A percentile compares a stretch with the other conserved stretches of the same genome.
Evolutionary conservation across 306 rosid species (phyloP).

Genomic region (Fagus crenata): DNA sequence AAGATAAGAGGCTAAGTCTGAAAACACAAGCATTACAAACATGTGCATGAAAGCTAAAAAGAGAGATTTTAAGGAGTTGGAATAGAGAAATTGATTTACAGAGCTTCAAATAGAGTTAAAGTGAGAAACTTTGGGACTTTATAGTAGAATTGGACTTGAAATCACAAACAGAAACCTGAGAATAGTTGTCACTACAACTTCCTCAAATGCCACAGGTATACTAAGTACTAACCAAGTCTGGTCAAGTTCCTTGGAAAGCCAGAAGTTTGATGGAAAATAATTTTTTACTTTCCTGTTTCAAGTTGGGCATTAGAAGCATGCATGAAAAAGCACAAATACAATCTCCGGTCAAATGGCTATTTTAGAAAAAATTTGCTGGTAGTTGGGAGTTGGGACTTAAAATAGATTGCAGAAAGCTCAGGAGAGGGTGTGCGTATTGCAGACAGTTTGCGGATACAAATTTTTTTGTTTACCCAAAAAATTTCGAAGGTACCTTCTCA

Average conservation of each 20-base stretch:
- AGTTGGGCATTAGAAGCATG: not conserved
- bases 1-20: not conserved
- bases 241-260: slow-evolving; percentile 16
- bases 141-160: not conserved
- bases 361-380: not conserved
- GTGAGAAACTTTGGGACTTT: not conserved
- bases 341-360: slow-evolving; percentile 11
- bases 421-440: no score
- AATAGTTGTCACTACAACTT: not conserved
- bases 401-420: no score
- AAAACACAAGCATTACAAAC: not conserved
- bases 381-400: not conserved
- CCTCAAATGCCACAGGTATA: not conserved
- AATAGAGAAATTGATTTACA: no score
- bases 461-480: no score
- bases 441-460: no score
- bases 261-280: slow-evolving; percentile 5
- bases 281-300: not conserved
- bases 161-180: not conserved
- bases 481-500: no score
- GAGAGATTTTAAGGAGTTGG: not conserved
- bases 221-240: not conserved
- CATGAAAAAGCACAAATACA: not conserved
- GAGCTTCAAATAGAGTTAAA: not conserved
- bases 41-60: not conserved